Evolutionary conservation across 2,329 filamentous ascomycete genomes (phyloP), one percentile per base, ranked within the genome.

Genomic region (Calycina herbarum): DNA sequence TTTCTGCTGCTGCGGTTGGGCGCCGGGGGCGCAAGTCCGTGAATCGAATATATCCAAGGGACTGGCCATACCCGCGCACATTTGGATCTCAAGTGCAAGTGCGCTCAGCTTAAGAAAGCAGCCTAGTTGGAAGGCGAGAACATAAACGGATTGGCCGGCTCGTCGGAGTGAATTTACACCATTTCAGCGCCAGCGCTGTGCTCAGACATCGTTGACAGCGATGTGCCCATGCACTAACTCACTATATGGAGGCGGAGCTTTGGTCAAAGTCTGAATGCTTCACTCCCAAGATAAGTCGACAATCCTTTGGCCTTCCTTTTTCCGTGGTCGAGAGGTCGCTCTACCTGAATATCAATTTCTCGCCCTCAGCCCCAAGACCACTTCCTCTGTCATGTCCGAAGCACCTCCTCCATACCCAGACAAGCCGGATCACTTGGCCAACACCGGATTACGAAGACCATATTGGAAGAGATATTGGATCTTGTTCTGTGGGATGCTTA

Each of bases 401-500:
- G n/a, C 48, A 27, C n/a, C 20, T 27, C 20, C 20, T 54, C 48
- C 20, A 24, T 54, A 27, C 48, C 48, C n/a, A 54, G 20, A 20
- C 48, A 54, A 54, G 48, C 48, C 48, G 4, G 48, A 1, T 54
- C 20, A 54, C 48, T 29, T 54, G 48, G 48, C 48, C 48, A 27
- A 11, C 48, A 54, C 48, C 10, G 24, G 27, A 45, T 45, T n/a
- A 54, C 10, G 20, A 54, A 20, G 10, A 15, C 48, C 48, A 13
- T 27, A 27, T 27, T 54, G 48, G 48, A 63, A 63, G 29, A 31
- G 31, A 17, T 42, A 24, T 11, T 63, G 48, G 48, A 29, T 63
- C 5, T 57, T 42, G 27, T 33, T 63, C 27, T 31, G 31, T 20
- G 38, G 10, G 17, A 13, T 48, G n/a, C 48, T 57, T 8, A 2